Evolutionary conservation across 2,329 filamentous ascomycete genomes (phyloP).

Genomic region (Ophiosphaerella herpotricha): DNA sequence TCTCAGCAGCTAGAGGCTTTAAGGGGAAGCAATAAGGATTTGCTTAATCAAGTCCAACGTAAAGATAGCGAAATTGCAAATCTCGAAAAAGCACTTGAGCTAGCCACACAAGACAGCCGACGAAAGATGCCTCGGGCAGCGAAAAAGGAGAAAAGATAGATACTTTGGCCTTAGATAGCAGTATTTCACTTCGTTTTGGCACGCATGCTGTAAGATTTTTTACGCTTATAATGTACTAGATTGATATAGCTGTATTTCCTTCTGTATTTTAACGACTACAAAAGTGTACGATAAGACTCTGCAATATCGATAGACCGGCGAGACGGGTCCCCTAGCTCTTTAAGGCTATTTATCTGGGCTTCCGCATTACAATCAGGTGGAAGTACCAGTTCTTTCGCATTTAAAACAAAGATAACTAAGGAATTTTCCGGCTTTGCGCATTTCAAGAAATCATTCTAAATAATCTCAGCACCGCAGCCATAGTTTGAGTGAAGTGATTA

Average conservation of each 20-base stretch:
- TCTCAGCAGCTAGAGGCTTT: neutral
- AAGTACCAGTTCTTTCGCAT: slow-evolving; percentile 11
- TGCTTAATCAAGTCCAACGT: slow-evolving; percentile 5
- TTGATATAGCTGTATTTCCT: neutral
- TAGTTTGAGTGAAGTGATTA: slow-evolving; percentile 6
- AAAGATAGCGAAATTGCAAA: slow-evolving; percentile 5
- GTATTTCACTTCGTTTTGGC: too few relatives aligned
- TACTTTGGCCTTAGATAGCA: neutral
- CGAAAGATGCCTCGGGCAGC: slow-evolving; percentile 8
- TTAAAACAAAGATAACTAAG: slow-evolving; percentile 11
- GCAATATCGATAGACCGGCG: too few relatives aligned
- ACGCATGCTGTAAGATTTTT: too few relatives aligned
- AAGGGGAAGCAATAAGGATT: neutral
- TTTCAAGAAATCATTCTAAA: slow-evolving; percentile 9
- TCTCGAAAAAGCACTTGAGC: slow-evolving; percentile 10
- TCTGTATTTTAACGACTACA: too few relatives aligned
- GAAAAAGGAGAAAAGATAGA: slow-evolving; percentile 3
- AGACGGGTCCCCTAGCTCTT: neutral
- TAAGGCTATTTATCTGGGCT: slow-evolving; percentile 6
- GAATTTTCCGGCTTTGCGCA: neutral
- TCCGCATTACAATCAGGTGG: slow-evolving; percentile 4
- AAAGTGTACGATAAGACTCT: too few relatives aligned
- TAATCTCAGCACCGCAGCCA: slow-evolving; percentile 1
- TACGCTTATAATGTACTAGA: neutral
- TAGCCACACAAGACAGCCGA: slow-evolving; percentile 3